Percentiles rank a stretch among this genome's conserved stretches.
Evolutionary conservation across 2,329 filamentous ascomycete species (phyloP).

Genomic region (Mariannaea sp.): DNA sequence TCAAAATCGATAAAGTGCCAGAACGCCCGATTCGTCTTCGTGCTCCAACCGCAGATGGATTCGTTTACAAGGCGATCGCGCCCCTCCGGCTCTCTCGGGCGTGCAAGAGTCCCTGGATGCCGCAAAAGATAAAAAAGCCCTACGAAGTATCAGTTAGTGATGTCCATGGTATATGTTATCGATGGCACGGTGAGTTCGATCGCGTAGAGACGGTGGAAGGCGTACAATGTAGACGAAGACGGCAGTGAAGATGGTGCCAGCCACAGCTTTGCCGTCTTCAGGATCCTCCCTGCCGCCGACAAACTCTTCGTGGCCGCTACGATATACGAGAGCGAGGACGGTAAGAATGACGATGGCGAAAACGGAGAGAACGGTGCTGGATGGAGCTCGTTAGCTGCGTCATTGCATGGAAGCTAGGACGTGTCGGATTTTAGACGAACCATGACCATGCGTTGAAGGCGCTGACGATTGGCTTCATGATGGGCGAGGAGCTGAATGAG

Average conservation of each 20-base stretch:
- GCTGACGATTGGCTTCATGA: conserved; percentile 93
- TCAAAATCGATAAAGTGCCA: conserved; percentile 33
- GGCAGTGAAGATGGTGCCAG: conserved; percentile 83
- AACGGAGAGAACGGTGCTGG: conserved; percentile 72
- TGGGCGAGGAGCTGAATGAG: conserved; percentile 41
- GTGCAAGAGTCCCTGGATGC: conserved; percentile 85
- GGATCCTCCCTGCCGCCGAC: conserved; percentile 76
- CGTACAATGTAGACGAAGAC: conserved; percentile 88
- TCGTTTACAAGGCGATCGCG: conserved; percentile 71
- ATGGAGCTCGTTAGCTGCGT: conserved; percentile 31
- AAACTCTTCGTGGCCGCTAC: conserved; percentile 79
- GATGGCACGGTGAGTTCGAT: background rate
- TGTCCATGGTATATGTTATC: background rate
- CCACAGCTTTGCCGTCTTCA: conserved; percentile 75
- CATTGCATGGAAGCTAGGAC: conserved; percentile 18
- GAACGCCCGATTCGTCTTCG: conserved; percentile 37
- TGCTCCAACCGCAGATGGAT: conserved; percentile 28
- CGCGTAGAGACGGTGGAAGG: conserved; percentile 35
- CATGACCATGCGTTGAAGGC: conserved; percentile 94
- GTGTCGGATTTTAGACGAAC: conserved; percentile 58
- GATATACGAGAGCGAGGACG: conserved; percentile 72
- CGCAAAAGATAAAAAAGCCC: conserved; percentile 92
- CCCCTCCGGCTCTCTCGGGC: conserved; percentile 81
- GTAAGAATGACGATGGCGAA: conserved; percentile 70
- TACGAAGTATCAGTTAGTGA: conserved; percentile 46